Evolutionary conservation across 768 basidiomycete species (phyloP), one percentile per base, ranked within the genome.

Genomic region (Suillus lakei): DNA sequence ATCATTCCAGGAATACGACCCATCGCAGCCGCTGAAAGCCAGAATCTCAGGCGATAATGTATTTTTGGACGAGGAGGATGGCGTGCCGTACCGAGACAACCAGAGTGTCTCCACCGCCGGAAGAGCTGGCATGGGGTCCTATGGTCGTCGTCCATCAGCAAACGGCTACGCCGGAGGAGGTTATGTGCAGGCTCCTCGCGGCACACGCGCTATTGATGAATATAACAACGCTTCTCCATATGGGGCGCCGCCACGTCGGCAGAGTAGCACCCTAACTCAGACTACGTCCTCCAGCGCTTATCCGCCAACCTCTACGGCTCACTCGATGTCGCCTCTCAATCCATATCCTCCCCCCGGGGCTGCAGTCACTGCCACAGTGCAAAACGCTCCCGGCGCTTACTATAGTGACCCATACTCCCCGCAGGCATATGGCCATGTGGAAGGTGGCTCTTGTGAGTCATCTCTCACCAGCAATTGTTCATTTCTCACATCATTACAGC

Each of bases 121-220:
- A 44, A 71, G 60, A 43, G 68, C 67, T 30, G 72, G 70, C 10
- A 67, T 65, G 70, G 73, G 75, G 39, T 70, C 73, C 0, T 77
- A 79, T 63, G 76, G 78, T 43, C 74, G 77, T 43, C 70, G 74
- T 41, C 70, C 77, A 51, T 69, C 77, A 53, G 75, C 74, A 54
- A 69, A 70, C 32, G 74, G 71, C 4, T 83, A 81, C 65, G 73
- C 80, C 10, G 78, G 80, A n/a, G 82, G 81, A 62, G 91, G 91
- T 8, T 94, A 94, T 73, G 81, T 86, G 2, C 88, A 85, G 67
- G 91, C 84, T 26, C 78, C 88, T 5, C 75, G 80, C 18, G 92
- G 92, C 3, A 83, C 86, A 46, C 85, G 91, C 50, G 86, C 93
- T 5, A 82, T 93, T 7, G 92, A 94, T 70, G 90, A 91, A 26